These are phyloP conservation scores for Schwanniomyces polymorphus DNA, from an alignment of 805 yeast genomes.

Conservation along the genomic window DNA sequence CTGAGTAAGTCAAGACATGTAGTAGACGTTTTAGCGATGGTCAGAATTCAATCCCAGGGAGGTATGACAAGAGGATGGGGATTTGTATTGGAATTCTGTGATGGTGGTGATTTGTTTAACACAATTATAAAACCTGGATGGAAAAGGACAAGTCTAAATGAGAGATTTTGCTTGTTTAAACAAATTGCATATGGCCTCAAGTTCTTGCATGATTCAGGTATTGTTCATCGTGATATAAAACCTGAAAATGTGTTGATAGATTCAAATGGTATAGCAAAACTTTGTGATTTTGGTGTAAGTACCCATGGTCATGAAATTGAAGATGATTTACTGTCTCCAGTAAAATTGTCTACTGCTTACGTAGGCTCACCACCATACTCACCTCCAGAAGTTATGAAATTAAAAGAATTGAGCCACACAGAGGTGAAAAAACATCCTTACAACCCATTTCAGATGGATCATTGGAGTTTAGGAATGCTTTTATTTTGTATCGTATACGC, in stretches of 20 bases:
- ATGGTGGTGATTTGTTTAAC: conserved; percentile 61
- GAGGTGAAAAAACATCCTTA: conserved; percentile 45
- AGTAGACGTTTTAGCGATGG: conserved; percentile 52
- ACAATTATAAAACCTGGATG: conserved; percentile 58
- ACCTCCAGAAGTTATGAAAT: conserved; percentile 71
- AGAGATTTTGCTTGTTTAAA: conserved; percentile 66
- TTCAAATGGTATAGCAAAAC: conserved; percentile 58
- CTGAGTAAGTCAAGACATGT: conserved; percentile 60
- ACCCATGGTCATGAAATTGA: conserved; percentile 59
- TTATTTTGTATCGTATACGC: conserved; percentile 60
- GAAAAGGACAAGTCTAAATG: conserved; percentile 50
- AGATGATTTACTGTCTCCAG: conserved; percentile 46
- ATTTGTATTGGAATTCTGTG: conserved; percentile 62
- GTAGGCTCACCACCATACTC: conserved; percentile 83
- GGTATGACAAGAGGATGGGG: conserved; percentile 73
- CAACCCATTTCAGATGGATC: conserved; percentile 68
- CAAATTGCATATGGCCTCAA: conserved; percentile 64
- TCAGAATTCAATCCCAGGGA: conserved; percentile 57
- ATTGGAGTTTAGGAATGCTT: conserved; percentile 72
- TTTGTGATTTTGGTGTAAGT: conserved; percentile 79
- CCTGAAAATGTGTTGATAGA: conserved; percentile 72
- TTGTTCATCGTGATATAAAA: conserved; percentile 72
- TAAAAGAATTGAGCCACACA: conserved; percentile 33
- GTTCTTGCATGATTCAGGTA: conserved; percentile 62
- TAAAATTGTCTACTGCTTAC: conserved; percentile 43